These are phyloP conservation scores for Amanita fuliginea DNA, from an alignment of 768 basidiomycete genomes.

Conservation along the genomic window DNA sequence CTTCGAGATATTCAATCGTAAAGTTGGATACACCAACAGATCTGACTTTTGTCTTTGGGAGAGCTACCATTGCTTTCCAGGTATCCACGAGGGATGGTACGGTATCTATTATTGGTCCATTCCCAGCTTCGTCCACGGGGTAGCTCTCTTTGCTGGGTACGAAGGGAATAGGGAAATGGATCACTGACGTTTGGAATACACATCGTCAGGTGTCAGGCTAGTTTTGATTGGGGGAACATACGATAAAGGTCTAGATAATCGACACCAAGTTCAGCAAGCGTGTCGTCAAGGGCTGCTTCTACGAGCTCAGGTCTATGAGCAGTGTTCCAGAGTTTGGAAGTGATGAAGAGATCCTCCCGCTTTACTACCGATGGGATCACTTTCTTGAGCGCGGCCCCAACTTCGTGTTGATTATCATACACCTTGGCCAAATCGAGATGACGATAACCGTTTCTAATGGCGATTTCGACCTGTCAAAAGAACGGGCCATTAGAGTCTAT, in stretches of 20 bases:
- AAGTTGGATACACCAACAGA: constrained; percentile 82
- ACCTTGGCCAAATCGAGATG: constrained; percentile 80
- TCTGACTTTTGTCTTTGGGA: constrained; percentile 60
- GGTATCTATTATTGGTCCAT: constrained; percentile 41
- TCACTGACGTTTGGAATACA: constrained; percentile 29
- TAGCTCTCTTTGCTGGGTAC: constrained; percentile 39
- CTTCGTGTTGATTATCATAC: constrained; percentile 72
- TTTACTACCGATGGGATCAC: constrained; percentile 68
- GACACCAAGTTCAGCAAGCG: constrained; percentile 58
- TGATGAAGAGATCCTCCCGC: constrained; percentile 74
- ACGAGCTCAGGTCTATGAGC: constrained; percentile 56
- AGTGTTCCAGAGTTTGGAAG: constrained; percentile 77
- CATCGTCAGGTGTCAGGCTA: background rate
- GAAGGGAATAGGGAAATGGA: constrained; percentile 78
- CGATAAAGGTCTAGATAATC: constrained; percentile 78
- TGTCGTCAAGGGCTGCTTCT: constrained; percentile 67
- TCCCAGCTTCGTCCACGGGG: constrained; percentile 37
- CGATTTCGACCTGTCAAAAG: constrained; percentile 51
- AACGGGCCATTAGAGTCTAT: background rate
- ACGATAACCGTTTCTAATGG: constrained; percentile 66
- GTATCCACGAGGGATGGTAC: constrained; percentile 62
- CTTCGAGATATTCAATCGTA: constrained; percentile 51
- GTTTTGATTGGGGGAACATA: constrained; percentile 12
- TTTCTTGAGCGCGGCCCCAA: constrained; percentile 64
- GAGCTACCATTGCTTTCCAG: constrained; percentile 70